Conservation (phyloP, 176 grass and related monocot species). For the Pharus latifolius region DNA sequence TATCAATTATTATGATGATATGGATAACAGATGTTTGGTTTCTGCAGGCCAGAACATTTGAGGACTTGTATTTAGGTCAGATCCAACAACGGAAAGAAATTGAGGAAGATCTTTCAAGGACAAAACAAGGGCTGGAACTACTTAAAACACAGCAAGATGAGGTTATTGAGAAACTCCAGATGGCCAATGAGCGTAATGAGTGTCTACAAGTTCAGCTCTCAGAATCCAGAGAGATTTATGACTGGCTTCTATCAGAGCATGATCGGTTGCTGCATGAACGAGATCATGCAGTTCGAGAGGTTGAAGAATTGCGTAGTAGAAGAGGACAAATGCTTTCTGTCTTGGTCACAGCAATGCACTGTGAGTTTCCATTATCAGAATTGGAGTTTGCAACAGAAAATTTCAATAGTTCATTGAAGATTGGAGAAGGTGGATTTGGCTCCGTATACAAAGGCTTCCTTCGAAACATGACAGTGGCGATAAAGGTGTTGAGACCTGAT, state of each 20-base stretch:
- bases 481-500: conserved; percentile 41
- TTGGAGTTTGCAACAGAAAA: conserved; percentile 27
- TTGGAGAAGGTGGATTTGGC: conserved; percentile 44
- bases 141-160: conserved; percentile 5
- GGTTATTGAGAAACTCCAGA: conserved; percentile 8
- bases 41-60: conserved; percentile 22
- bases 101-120: conserved; percentile 21
- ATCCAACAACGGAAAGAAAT: neutral
- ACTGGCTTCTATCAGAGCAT: conserved; percentile 25
- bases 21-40: neutral
- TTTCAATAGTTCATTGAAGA: conserved; percentile 27
- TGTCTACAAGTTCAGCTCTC: conserved; percentile 20
- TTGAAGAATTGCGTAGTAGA: conserved; percentile 31
- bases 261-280: conserved; percentile 30
- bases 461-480: conserved; percentile 31
- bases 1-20: neutral
- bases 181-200: conserved; percentile 12
- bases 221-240: conserved; percentile 18
- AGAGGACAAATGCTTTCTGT: conserved; percentile 39
- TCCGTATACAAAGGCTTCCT: conserved; percentile 28
- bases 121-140: conserved; percentile 13
- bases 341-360: conserved; percentile 32
- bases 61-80: conserved; percentile 9
- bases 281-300: conserved; percentile 23
- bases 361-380: conserved; percentile 33